phyloP scores from a whole-genome alignment of 495 filamentous ascomycete genomes.

The Hypoxylon intermedium region DNA sequence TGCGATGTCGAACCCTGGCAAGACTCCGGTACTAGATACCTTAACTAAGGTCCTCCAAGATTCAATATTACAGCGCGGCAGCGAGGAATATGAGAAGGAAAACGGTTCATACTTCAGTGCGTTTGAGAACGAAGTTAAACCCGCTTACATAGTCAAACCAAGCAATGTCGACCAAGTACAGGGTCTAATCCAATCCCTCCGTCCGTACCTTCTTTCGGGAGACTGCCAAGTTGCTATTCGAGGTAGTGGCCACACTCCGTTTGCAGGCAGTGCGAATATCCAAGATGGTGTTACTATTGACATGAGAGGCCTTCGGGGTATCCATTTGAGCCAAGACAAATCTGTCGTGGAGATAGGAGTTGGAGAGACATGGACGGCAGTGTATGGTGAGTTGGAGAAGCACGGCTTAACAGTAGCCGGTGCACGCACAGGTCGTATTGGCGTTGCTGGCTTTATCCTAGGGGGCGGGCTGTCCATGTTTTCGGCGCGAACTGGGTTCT shows the following conservation, averaged over 20 bases:
- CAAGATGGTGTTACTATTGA: constrained; percentile 59
- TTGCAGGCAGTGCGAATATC: constrained; percentile 48
- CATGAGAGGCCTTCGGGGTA: constrained; percentile 50
- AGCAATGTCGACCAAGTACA: constrained; percentile 1
- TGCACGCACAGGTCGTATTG: constrained; percentile 56
- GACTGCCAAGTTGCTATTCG: constrained; percentile 45
- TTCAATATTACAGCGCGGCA: constrained; percentile 5
- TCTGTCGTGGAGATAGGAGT: constrained; percentile 44
- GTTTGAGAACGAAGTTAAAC: constrained; percentile 11
- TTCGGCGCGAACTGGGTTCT: constrained; percentile 48
- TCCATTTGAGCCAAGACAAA: constrained; percentile 39
- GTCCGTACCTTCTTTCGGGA: constrained; percentile 3
- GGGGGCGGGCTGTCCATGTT: constrained; percentile 60
- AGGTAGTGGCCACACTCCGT: constrained; percentile 52
- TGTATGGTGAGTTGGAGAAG: constrained; percentile 55
- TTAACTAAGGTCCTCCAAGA: neutral
- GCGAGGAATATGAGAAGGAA: constrained; percentile 12
- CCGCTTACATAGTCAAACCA: constrained; percentile 8
- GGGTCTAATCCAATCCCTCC: neutral
- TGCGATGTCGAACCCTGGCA: neutral
- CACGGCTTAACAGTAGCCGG: constrained; percentile 53
- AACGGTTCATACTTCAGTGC: constrained; percentile 17
- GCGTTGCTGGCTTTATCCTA: constrained; percentile 60
- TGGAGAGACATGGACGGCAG: constrained; percentile 52
- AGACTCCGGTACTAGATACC: neutral